Evolutionary conservation across 2,329 filamentous ascomycete genomes (phyloP).

Genomic region (Pyricularia grisea): DNA sequence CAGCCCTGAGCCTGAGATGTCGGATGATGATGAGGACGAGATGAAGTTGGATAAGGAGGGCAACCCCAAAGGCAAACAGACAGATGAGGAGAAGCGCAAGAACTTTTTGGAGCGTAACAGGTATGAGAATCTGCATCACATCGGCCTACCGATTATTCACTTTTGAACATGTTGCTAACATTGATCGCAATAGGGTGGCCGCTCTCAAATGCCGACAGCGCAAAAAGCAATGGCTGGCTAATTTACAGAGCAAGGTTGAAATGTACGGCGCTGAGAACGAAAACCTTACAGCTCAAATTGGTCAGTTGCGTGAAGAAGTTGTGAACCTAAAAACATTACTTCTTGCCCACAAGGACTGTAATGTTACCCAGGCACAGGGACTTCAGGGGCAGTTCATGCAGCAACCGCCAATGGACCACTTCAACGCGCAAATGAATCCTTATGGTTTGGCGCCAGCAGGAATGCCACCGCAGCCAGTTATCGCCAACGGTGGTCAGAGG

Average conservation of each 20-base stretch:
- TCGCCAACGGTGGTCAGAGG: constrained; percentile 40
- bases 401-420: constrained; percentile 41
- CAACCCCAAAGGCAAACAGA: constrained; percentile 73
- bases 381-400: constrained; percentile 50
- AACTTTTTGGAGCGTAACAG: constrained; percentile 96
- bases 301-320: constrained; percentile 80
- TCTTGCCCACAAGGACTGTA: constrained; percentile 92
- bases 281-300: constrained; percentile 71
- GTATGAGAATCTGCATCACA: constrained; percentile 30
- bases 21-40: constrained; percentile 39
- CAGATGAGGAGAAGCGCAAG: constrained; percentile 95
- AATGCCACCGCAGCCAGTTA: constrained; percentile 42
- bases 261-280: constrained; percentile 90
- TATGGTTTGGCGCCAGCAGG: constrained; percentile 44
- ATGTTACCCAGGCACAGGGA: constrained; percentile 80
- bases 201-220: constrained; percentile 94
- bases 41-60: constrained; percentile 44
- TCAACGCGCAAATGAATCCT: constrained; percentile 46
- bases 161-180: constrained; percentile 14
- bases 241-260: constrained; percentile 90
- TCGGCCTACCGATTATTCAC: neutral
- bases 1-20: constrained; percentile 1
- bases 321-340: constrained; percentile 90
- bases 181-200: constrained; percentile 58
- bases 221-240: constrained; percentile 98